These are phyloP conservation scores for Phytophthora fragariaefolia DNA, from an alignment of 352 stramenopile species.

Conservation along the genomic window DNA sequence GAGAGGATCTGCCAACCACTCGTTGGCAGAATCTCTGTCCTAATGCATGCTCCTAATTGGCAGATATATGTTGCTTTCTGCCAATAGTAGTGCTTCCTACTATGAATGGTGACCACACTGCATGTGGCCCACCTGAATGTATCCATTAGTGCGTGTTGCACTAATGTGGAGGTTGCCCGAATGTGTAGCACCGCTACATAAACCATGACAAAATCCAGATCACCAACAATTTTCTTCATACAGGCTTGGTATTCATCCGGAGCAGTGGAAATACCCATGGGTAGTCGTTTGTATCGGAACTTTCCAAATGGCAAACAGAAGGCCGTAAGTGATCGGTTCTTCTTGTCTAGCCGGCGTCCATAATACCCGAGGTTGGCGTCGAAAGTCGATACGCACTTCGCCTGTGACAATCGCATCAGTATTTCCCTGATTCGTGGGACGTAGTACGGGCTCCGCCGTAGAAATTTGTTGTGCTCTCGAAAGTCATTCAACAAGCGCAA, in stretches of 20 bases:
- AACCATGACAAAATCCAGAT: slow-evolving; percentile 10
- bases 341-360: not conserved
- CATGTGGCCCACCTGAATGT: no score
- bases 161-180: no score
- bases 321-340: not conserved
- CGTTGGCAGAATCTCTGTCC: no score
- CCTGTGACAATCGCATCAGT: not conserved
- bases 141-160: no score
- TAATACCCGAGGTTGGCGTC: slow-evolving; percentile 18
- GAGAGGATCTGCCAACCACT: no score
- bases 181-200: no score
- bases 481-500: slow-evolving; percentile 9
- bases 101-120: no score
- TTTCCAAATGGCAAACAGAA: slow-evolving; percentile 11
- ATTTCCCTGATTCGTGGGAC: slow-evolving; percentile 6
- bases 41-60: no score
- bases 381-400: slow-evolving; percentile 5
- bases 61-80: no score
- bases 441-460: slow-evolving; percentile 15
- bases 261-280: slow-evolving; percentile 2
- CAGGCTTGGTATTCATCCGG: slow-evolving; percentile 18
- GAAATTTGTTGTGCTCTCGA: slow-evolving; percentile 13
- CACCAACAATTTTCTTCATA: slow-evolving; percentile 6
- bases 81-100: no score
- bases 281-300: slow-evolving; percentile 12